Base-by-base conservation (phyloP, 768 basidiomycete genomes). In the Rhodotorula diobovata region DNA sequence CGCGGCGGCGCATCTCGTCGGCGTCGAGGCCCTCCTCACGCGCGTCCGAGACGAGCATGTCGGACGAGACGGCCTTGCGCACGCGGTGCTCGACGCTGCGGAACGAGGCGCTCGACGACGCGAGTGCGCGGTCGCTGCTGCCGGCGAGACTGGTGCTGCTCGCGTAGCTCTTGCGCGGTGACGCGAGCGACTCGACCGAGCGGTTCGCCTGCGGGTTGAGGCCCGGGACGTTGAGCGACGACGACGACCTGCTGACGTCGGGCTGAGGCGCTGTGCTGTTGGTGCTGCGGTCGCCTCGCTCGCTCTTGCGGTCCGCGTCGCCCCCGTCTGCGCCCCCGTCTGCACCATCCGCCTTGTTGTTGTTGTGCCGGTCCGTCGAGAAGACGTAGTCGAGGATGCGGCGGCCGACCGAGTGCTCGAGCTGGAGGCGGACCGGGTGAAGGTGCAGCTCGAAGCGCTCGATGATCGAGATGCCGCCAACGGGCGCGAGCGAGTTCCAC, bases 381-480 rank as follows among this genome's bases (percentile, higher is more conserved):
- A 90, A 93, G 41, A 96, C 82, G 79, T 97, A 97, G 78, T 90
- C 89, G 86, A 91, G 87, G 67, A 97, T 89, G 66, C 87, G 84
- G 30, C 85, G 84, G 16, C 91, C 93, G 39, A 94, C 85, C 72
- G 84, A 85, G 37, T 90, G 87, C 80, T 98, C 94, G 60, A 97
- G 84, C 74, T 92, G 90, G 14, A 96, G 84, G 41, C 89, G 87
- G 75, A 97, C 84, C 0, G 93, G 94, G 79, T 94, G 92, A 53
- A 96, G 82, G 37, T 86, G 85, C 46, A 95, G 81, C 72, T 90
- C 87, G 75, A 96, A 90, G 39, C 85, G 83, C 79, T 92, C 88
- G 79, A 92, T 89, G 72, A 96, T 90, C 3, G 88, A 86, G 74
- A 98, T 96, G 21, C 94, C 94, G 30, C 93, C 94, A 34, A 97